Evolutionary conservation across 139 green algal species (phyloP), one percentile per base, ranked within the genome.

Genomic region (Chlamydomonas asymmetrica): DNA sequence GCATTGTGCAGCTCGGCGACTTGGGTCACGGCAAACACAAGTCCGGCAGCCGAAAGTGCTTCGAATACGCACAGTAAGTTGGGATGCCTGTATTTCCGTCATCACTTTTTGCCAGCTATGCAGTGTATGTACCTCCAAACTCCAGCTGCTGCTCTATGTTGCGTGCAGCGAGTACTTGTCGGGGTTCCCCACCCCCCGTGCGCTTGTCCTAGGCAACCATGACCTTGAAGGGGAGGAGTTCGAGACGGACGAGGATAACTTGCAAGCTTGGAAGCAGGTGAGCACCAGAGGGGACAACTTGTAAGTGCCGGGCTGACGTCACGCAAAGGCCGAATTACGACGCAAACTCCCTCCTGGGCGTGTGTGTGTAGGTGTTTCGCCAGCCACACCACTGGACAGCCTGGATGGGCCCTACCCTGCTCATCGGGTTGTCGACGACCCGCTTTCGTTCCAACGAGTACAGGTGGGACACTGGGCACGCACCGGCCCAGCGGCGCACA

Each of bases 1-100:
- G 88, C 6, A 66, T 94, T 13, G 78, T 90, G 35, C 91, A 94
- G 79, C 76, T 94, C 35, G 92, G 92, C 4, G 92, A 97, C 80
- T 63, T 97, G 52, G 92, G 92, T 2, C 87, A 87, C 29, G 91
- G 95, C 71, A 88, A 88, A n/a, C 72, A 86, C 74, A 62, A 73
- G 27, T 91, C 92, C 65, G 87, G 92, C 34, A 87, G 80, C 5
- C 57, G 45, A 5, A 78, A 41, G 9, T 97, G 90, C 82, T 95
- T 96, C 38, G 25, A 86, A 35, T 75, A 66, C 9, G 90, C 86
- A 27, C 68, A 35, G 76, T 76, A 32, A 29, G 57, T 5, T 6
- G 29, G 57, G 22, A 22, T 29, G 52, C 52, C 13, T 31, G 9
- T 27, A 22, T 29, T 62, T 62, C 52, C 52, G 6, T 31, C 10